Base-by-base conservation (phyloP, 352 stramenopile species). In the Peronosclerospora sorghi region DNA sequence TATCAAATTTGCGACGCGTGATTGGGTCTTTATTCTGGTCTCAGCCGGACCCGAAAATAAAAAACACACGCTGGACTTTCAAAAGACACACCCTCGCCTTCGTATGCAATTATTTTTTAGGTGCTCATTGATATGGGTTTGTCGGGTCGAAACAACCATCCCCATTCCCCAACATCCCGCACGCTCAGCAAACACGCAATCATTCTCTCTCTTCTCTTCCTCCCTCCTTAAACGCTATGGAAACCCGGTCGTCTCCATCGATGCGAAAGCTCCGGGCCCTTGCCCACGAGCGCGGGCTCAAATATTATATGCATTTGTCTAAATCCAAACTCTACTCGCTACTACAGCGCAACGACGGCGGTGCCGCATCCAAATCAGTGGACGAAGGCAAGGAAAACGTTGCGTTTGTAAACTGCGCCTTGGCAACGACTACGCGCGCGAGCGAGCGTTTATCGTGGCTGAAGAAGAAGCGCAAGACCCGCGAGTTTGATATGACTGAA, bases 291-390 rank as follows among this genome's bases (percentile, higher is more conserved):
- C 75, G 77, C 42, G 78, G 78, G 1, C 65, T 91, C 45, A 88
- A 91, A 63, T 84, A 88, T 59, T 91, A 83, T 59, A 47, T 70
- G 48, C 78, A 88, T 45, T 47, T 91, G 30, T 86, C 73, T 32
- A 91, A 91, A 48, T 73, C 70, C 17, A 69, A 91, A 54, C 61
- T 91, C 19, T 83, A 81, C 48, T 68, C 73, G 45, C 59, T 87
- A 18, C 48, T 91, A 41, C 75, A 86, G 46, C 73, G 73, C 35
- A 85, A 86, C 41, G 68, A 82, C 59, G 72, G 75, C 37, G 75
- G 75, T 15, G 75, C 69, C 5, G 56, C 55, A 3, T 29, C 48
- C 1, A 45, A 41, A 12, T 0, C 51, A 15, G 42, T 15, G 10
- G 24, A 52, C n/a, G 36, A 43, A 5, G 14, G 12, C 21, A 61